Evolutionary conservation across 2,329 filamentous ascomycete species (phyloP).

Genomic region (Teratosphaeria nubilosa): DNA sequence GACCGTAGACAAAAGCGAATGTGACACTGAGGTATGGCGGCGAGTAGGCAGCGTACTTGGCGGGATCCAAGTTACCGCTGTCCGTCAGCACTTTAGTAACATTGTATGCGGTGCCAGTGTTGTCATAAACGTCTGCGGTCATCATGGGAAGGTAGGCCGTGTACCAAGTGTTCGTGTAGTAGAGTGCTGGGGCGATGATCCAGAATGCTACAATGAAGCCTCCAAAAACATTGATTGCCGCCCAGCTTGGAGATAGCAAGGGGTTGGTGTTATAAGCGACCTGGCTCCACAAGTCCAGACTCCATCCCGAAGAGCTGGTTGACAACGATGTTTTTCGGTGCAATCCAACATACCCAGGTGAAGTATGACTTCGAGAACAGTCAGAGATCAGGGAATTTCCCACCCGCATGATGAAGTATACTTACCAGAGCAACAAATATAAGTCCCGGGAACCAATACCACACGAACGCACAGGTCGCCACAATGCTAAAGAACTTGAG

Average conservation of each 20-base stretch:
- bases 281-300: conserved; percentile 80
- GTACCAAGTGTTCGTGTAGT: conserved; percentile 52
- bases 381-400: not conserved
- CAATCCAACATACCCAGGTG: conserved; percentile 81
- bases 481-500: conserved; percentile 77
- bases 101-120: conserved; percentile 68
- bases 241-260: conserved; percentile 28
- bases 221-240: conserved; percentile 32
- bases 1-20: conserved; percentile 28
- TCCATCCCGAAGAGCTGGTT: conserved; percentile 82
- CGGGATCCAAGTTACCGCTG: conserved; percentile 14
- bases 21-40: conserved; percentile 29
- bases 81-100: conserved; percentile 64
- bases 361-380: conserved; percentile 55
- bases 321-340: conserved; percentile 73
- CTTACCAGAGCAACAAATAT: conserved; percentile 60
- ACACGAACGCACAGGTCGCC: conserved; percentile 60
- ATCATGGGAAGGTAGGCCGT: conserved; percentile 81
- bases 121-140: conserved; percentile 77
- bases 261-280: conserved; percentile 78
- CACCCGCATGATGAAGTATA: not conserved
- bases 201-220: conserved; percentile 36
- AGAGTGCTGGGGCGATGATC: conserved; percentile 34
- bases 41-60: conserved; percentile 32
- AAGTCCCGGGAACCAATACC: conserved; percentile 73